phyloP scores from a whole-genome alignment of 352 stramenopile species.

The Phytopythium boreale region DNA sequence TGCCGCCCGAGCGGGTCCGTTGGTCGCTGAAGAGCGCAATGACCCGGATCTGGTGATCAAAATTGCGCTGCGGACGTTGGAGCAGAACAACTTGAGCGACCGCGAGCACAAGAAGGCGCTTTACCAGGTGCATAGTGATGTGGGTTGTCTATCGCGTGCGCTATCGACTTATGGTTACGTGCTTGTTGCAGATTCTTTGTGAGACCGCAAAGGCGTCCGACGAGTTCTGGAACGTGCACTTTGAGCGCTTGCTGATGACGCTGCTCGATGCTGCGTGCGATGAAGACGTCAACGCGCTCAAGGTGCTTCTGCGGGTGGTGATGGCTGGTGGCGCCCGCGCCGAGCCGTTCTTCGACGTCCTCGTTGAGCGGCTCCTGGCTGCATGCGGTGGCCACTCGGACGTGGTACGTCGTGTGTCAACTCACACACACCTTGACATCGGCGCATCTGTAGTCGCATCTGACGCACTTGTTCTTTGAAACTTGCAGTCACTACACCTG shows the following conservation, averaged over 20 bases:
- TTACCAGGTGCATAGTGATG: slow-evolving; percentile 34
- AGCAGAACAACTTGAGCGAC: slow-evolving; percentile 48
- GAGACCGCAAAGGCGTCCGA: slow-evolving; percentile 22
- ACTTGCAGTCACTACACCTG: slow-evolving; percentile 41
- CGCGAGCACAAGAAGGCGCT: slow-evolving; percentile 35
- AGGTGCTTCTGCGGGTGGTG: slow-evolving; percentile 48
- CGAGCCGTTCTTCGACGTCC: slow-evolving; percentile 54
- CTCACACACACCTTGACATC: not conserved
- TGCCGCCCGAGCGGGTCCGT: too few species aligned
- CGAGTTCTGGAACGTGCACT: slow-evolving; percentile 39
- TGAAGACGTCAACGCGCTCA: slow-evolving; percentile 46
- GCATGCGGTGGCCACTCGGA: slow-evolving; percentile 35
- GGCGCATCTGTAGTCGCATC: not conserved
- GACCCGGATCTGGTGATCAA: slow-evolving; percentile 24
- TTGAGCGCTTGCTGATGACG: slow-evolving; percentile 37
- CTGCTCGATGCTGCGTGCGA: slow-evolving; percentile 45
- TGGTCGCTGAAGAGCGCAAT: not conserved
- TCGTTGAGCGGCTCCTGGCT: slow-evolving; percentile 55
- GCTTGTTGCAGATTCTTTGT: slow-evolving; percentile 24
- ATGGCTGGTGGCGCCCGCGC: slow-evolving; percentile 31
- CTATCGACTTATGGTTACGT: not conserved
- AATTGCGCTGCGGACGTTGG: slow-evolving; percentile 33
- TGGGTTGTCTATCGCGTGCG: not conserved
- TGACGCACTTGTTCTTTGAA: not conserved
- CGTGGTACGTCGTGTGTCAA: slow-evolving; percentile 29